These are phyloP conservation scores for Suhomyces atakaporum DNA, from an alignment of 1,139 yeast species.

Conservation along the genomic window DNA sequence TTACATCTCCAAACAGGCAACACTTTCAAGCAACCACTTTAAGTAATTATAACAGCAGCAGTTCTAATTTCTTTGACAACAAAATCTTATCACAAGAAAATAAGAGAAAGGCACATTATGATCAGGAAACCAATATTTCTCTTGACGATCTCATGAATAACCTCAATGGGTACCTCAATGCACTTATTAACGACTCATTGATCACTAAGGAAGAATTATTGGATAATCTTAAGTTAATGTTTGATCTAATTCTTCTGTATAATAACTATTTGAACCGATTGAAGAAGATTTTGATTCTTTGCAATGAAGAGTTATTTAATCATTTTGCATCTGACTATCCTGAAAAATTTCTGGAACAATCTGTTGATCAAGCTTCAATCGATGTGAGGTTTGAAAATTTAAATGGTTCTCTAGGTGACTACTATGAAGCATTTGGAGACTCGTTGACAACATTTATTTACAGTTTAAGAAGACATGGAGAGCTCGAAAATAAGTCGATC, in stretches of 20 bases:
- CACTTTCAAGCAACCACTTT: slow-evolving; percentile 10
- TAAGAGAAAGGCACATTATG: slow-evolving; percentile 5
- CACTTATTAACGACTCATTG: slow-evolving; percentile 66
- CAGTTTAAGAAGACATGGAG: slow-evolving; percentile 60
- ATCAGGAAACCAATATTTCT: slow-evolving; percentile 28
- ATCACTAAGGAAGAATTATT: slow-evolving; percentile 63
- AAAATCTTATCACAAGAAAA: slow-evolving; percentile 21
- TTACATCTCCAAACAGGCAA: slow-evolving; percentile 1
- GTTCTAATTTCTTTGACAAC: slow-evolving; percentile 35
- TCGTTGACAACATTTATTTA: slow-evolving; percentile 56
- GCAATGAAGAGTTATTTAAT: slow-evolving; percentile 49
- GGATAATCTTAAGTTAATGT: slow-evolving; percentile 45
- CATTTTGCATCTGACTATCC: slow-evolving; percentile 43
- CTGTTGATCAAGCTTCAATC: slow-evolving; percentile 41
- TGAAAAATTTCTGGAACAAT: slow-evolving; percentile 38
- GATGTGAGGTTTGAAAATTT: slow-evolving; percentile 46
- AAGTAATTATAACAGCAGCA: slow-evolving; percentile 26
- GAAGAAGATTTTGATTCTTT: slow-evolving; percentile 55
- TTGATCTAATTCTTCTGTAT: slow-evolving; percentile 53
- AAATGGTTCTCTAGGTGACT: slow-evolving; percentile 50
- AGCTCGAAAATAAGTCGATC: slow-evolving; percentile 61
- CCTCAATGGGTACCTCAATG: slow-evolving; percentile 62
- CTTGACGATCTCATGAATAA: slow-evolving; percentile 52
- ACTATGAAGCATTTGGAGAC: slow-evolving; percentile 56
- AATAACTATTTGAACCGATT: slow-evolving; percentile 56